Evolutionary conservation across 2,329 filamentous ascomycete species (phyloP).

Genomic region (Alternaria infectoria): DNA sequence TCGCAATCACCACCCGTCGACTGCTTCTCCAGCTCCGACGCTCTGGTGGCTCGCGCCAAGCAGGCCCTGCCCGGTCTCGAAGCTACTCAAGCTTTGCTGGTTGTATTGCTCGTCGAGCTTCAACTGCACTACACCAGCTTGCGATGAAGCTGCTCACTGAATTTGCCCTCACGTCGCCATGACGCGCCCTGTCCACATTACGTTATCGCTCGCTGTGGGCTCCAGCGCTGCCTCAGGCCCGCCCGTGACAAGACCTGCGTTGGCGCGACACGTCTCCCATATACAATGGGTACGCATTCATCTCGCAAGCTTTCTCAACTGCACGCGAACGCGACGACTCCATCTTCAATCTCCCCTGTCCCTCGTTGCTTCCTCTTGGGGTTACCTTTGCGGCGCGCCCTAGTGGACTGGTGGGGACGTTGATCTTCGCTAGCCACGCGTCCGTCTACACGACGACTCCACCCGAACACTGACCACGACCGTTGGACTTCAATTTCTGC

Average conservation of each 20-base stretch:
- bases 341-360: slow-evolving; percentile 11
- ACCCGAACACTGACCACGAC: slow-evolving; percentile 5
- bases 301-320: background rate
- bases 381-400: slow-evolving; percentile 10
- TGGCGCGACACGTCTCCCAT: slow-evolving; percentile 2
- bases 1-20: slow-evolving; percentile 8
- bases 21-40: background rate
- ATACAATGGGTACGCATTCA: background rate
- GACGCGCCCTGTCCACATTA: slow-evolving; percentile 5
- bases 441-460: slow-evolving; percentile 12
- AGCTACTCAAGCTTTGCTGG: slow-evolving; percentile 12
- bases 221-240: background rate
- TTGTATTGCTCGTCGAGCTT: background rate
- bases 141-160: background rate
- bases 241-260: background rate
- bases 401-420: slow-evolving; percentile 10
- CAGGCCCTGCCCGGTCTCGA: background rate
- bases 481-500: slow-evolving; percentile 6
- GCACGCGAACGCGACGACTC: slow-evolving; percentile 1
- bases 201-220: slow-evolving; percentile 3
- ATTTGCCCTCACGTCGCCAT: slow-evolving; percentile 1
- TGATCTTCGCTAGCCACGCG: slow-evolving; percentile 19
- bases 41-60: slow-evolving; percentile 4
- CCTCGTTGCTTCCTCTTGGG: slow-evolving; percentile 3
- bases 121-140: background rate